A percentile compares a stretch with the other conserved stretches of the same genome.
Evolutionary conservation across 164 flowering plant species (phyloP).

Genomic region (Berberis thunbergii): DNA sequence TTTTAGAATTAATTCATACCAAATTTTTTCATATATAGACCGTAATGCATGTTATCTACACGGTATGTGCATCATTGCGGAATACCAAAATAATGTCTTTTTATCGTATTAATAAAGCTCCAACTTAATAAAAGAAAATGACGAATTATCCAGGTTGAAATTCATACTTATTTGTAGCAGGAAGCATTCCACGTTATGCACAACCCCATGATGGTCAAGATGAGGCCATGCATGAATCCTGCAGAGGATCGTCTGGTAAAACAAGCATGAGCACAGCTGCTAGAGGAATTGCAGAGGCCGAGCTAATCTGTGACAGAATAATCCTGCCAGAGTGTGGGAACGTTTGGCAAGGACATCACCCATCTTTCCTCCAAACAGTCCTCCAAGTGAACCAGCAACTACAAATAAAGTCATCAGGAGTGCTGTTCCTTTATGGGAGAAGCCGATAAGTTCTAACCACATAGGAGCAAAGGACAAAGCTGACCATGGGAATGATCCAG

Average conservation of each 20-base stretch:
- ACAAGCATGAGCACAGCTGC: slow-evolving; percentile 62
- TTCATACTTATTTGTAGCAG: slow-evolving; percentile 89
- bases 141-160: slow-evolving; percentile 1
- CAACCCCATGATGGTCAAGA: slow-evolving; percentile 59
- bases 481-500: slow-evolving; percentile 93
- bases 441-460: slow-evolving; percentile 92
- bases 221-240: slow-evolving; percentile 43
- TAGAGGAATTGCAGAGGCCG: slow-evolving; percentile 80
- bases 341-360: slow-evolving; percentile 66
- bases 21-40: too few species aligned
- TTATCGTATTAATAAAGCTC: too few species aligned
- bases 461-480: slow-evolving; percentile 85
- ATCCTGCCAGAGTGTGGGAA: slow-evolving; percentile 85
- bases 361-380: slow-evolving; percentile 83
- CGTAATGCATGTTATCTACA: too few species aligned
- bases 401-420: slow-evolving; percentile 52
- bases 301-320: slow-evolving; percentile 75
- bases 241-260: slow-evolving; percentile 62
- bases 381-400: slow-evolving; percentile 66
- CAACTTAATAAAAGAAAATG: neutral
- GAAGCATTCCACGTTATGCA: slow-evolving; percentile 82
- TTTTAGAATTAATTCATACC: too few species aligned
- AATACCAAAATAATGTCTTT: neutral
- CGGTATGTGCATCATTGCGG: too few species aligned
- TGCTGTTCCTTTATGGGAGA: slow-evolving; percentile 70